Conservation (phyloP, 176 grass and related monocot genomes). For the Raddia guianensis region DNA sequence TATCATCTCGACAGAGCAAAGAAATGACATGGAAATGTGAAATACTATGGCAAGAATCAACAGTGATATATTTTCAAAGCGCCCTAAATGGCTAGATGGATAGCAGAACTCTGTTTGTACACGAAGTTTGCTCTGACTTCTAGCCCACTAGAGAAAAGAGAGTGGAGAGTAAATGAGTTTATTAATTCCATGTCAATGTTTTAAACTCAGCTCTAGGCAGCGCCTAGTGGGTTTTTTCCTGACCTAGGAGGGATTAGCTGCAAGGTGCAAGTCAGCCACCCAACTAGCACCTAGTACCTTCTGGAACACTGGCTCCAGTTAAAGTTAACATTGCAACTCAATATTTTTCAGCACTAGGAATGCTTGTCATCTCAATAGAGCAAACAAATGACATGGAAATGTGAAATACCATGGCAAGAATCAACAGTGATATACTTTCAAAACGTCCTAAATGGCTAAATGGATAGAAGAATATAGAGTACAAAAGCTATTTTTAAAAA, state of each 20-base stretch:
- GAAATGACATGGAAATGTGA: not conserved
- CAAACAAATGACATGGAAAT: conserved; percentile 5
- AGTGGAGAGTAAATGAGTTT: conserved; percentile 20
- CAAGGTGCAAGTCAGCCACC: too few species aligned
- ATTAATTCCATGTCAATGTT: not conserved
- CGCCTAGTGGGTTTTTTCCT: too few species aligned
- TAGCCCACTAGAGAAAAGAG: not conserved
- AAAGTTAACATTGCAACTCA: conserved; percentile 8
- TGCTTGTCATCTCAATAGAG: not conserved
- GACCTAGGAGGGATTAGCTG: too few species aligned
- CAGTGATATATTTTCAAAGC: not conserved
- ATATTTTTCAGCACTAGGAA: not conserved
- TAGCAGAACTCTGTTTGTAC: not conserved
- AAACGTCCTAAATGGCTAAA: not conserved
- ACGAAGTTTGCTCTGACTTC: conserved; percentile 7
- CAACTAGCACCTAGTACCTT: too few species aligned
- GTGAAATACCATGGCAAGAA: conserved; percentile 13
- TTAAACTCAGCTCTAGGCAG: too few species aligned
- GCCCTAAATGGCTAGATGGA: not conserved
- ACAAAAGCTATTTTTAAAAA: not conserved
- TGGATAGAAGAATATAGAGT: not conserved
- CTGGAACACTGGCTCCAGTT: not conserved
- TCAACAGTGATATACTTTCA: not conserved
- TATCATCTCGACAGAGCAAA: not conserved
- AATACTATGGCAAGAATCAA: conserved; percentile 13